phyloP scores from a whole-genome alignment of 2,329 filamentous ascomycete genomes.

The Tricladium varicosporioides region DNA sequence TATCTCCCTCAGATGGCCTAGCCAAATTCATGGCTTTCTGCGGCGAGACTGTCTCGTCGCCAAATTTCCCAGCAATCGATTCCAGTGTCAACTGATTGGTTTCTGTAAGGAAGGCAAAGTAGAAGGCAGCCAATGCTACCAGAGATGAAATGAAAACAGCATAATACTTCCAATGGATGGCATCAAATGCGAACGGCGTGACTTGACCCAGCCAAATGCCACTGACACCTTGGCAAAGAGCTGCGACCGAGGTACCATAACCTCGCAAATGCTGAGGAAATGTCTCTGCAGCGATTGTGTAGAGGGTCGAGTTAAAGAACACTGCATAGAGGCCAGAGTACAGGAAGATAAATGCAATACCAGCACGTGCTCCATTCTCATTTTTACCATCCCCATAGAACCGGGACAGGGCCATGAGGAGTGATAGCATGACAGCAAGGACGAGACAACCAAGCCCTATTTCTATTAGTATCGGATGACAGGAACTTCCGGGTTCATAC shows the following conservation, averaged over 20 bases:
- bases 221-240: conserved; percentile 31
- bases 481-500: background rate
- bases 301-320: conserved; percentile 39
- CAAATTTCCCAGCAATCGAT: conserved; percentile 41
- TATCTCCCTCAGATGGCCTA: too few species aligned
- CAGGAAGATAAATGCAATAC: conserved; percentile 39
- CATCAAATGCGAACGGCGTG: conserved; percentile 36
- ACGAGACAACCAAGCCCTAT: conserved; percentile 28
- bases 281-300: conserved; percentile 35
- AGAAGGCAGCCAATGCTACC: conserved; percentile 33
- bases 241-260: conserved; percentile 33
- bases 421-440: conserved; percentile 28
- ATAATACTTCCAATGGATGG: conserved; percentile 40
- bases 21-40: conserved; percentile 27
- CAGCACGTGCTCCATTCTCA: conserved; percentile 32
- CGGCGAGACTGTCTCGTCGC: conserved; percentile 17
- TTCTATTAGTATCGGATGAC: background rate
- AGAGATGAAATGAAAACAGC: conserved; percentile 37
- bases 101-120: conserved; percentile 55
- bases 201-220: conserved; percentile 34
- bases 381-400: conserved; percentile 27
- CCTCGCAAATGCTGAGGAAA: conserved; percentile 36
- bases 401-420: conserved; percentile 29
- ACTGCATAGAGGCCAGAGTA: conserved; percentile 37
- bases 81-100: conserved; percentile 67